Percentiles rank a stretch among this genome's conserved stretches.
Evolutionary conservation across 306 rosid genomes (phyloP).

Genomic region (Castanea crenata): DNA sequence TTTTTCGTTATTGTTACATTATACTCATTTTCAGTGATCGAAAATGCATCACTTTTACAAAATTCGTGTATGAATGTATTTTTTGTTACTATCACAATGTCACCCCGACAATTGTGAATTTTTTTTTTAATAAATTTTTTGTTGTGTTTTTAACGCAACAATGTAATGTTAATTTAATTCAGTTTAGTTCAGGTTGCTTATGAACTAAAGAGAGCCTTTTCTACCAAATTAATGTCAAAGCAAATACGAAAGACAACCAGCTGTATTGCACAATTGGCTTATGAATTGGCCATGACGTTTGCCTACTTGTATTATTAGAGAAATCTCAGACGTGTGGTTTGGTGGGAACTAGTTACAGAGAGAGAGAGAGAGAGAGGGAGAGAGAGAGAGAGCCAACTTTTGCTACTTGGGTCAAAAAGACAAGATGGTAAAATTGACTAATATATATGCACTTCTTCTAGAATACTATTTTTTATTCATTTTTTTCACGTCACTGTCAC

Average conservation of each 20-base stretch:
- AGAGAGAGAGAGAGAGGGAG: too few species aligned
- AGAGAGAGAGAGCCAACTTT: background rate
- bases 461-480: background rate
- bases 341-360: background rate
- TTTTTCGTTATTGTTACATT: too few species aligned
- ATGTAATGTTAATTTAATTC: background rate
- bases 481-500: background rate
- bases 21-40: too few species aligned
- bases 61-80: too few species aligned
- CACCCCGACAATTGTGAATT: too few species aligned
- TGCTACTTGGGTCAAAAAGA: background rate
- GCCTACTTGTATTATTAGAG: background rate
- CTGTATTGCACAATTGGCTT: background rate
- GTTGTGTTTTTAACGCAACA: too few species aligned
- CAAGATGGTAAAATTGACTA: background rate
- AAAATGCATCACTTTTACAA: too few species aligned
- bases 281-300: background rate
- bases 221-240: background rate
- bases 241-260: background rate
- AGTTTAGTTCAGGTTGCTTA: background rate
- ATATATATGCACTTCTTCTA: background rate
- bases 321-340: background rate
- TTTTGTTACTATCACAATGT: too few species aligned
- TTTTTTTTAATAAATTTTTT: too few species aligned
- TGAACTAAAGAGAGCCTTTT: background rate